These are phyloP conservation scores for Scenedesmus sp. DNA, from an alignment of 163 green algal species.

Conservation along the genomic window DNA sequence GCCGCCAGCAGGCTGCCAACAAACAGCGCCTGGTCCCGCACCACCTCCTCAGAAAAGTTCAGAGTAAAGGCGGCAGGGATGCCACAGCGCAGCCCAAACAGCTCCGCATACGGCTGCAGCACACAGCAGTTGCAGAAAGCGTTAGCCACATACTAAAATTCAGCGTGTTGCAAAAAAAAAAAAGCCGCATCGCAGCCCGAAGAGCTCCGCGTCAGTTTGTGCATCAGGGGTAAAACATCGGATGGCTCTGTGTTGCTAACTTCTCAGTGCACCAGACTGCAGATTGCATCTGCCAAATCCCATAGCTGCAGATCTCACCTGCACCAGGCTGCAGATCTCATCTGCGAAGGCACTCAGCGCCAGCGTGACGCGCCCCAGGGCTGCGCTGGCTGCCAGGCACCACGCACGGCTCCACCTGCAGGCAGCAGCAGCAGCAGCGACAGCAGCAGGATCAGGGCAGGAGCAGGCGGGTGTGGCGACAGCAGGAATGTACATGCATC, in stretches of 20 bases:
- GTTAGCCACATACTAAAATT: background rate
- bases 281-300: background rate
- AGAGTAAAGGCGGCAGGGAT: constrained; percentile 79
- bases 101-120: constrained; percentile 77
- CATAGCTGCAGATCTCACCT: background rate
- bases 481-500: background rate
- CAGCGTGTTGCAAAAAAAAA: no score
- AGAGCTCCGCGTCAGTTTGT: no score
- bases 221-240: no score
- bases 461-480: background rate
- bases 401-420: constrained; percentile 54
- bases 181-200: background rate
- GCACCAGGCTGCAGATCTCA: constrained; percentile 48
- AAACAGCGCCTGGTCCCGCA: constrained; percentile 86
- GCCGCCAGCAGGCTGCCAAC: constrained; percentile 70
- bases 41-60: constrained; percentile 95
- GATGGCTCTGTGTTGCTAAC: no score
- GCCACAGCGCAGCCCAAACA: constrained; percentile 68
- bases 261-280: background rate
- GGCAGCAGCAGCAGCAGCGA: background rate
- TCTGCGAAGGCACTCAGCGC: constrained; percentile 51
- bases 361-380: constrained; percentile 47
- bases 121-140: background rate
- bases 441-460: background rate
- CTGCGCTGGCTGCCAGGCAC: constrained; percentile 57